Conservation (phyloP, 2,329 filamentous ascomycete genomes). For the Trichoderma sp. region DNA sequence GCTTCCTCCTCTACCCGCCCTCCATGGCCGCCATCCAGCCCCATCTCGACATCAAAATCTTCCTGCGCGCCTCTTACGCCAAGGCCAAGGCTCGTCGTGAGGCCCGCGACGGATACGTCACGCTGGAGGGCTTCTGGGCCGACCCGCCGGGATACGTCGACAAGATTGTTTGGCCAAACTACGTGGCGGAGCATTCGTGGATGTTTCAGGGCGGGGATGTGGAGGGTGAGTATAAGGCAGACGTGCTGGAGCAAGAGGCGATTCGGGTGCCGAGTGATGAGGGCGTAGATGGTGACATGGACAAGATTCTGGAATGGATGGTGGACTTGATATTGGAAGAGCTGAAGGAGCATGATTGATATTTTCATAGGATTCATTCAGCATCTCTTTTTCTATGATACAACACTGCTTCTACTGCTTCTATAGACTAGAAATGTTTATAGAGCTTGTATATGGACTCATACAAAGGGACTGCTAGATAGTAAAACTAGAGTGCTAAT, state of each 20-base stretch:
- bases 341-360: conserved; percentile 40
- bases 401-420: no score
- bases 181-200: conserved; percentile 78
- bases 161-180: conserved; percentile 94
- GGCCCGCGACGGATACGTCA: conserved; percentile 75
- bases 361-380: not conserved
- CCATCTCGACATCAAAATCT: conserved; percentile 74
- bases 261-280: conserved; percentile 55
- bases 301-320: conserved; percentile 67
- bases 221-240: conserved; percentile 56
- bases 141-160: conserved; percentile 96
- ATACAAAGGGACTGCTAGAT: no score
- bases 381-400: no score
- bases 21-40: conserved; percentile 58
- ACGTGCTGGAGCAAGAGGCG: conserved; percentile 48
- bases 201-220: conserved; percentile 75
- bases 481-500: no score
- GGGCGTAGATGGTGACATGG: conserved; percentile 61
- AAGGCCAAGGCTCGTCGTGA: conserved; percentile 68
- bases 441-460: no score
- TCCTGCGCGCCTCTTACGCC: conserved; percentile 70
- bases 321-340: conserved; percentile 62
- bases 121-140: conserved; percentile 87
- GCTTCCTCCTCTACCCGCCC: conserved; percentile 79
- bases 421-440: no score